Base-by-base conservation (phyloP, 2,329 filamentous ascomycete species). In the Trichoderma aggressivum region DNA sequence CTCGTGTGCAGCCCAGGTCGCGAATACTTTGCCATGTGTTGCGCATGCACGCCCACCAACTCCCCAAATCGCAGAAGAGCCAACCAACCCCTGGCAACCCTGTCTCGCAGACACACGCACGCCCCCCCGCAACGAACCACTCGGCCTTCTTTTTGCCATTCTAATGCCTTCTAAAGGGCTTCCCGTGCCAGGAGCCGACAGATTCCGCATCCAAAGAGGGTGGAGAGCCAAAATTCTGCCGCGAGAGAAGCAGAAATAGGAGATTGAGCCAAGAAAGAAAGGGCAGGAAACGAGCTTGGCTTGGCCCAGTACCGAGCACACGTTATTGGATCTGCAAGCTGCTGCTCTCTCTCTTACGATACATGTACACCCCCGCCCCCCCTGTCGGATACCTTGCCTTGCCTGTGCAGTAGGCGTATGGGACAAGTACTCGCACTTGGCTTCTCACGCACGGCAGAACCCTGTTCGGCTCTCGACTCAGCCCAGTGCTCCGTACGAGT, bases 1-100 rank as follows among this genome's bases (percentile, higher is more conserved):
- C 47, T 55, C 56, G 28, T 39, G 32, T 47, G 26, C 53, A 58
- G 26, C 14, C 14, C 16, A 72, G 55, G 75, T 76, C 75, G 73
- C 74, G 74, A 68, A 50, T 77, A 77, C 75, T 75, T 77, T 71
- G 75, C 75, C 75, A 77, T 77, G 75, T 77, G 75, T 69, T 65
- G 71, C 67, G 71, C 72, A 75, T 69, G 62, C 70, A 66, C 68
- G 56, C 58, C 74, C 56, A 30, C 50, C 47, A 53, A 58, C 30
- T 43, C 34, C 32, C 65, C 21, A 26, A 67, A 24, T 30, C 53
- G 32, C 18, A 65, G 26, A n/a, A n/a, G 28, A 11, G 16, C 26
- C 59, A 61, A n/a, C 34, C 34, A 62, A 43, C 34, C 59, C 59
- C 59, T 30, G 34, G 21, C 34, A 39, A 28, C 62, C 64, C 50